These are phyloP conservation scores for Rhizopogon vinicolor DNA, from an alignment of 768 basidiomycete species.

Conservation along the genomic window DNA sequence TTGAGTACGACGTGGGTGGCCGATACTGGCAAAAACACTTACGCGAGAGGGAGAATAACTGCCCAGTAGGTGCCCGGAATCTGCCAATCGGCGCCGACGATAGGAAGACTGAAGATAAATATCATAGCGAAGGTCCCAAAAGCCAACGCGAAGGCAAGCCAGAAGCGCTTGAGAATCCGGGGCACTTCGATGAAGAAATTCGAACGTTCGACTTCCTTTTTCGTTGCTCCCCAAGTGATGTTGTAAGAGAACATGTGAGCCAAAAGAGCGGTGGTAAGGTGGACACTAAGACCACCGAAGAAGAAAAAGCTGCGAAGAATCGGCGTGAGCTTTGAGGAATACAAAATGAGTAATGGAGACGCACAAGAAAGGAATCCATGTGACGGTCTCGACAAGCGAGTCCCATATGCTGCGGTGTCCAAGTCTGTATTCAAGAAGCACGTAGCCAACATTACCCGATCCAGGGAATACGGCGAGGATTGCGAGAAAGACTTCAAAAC, in stretches of 20 bases:
- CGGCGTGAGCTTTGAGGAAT: not conserved
- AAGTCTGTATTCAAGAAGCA: slow-evolving; percentile 62
- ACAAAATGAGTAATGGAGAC: not conserved
- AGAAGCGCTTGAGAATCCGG: slow-evolving; percentile 76
- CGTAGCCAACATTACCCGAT: slow-evolving; percentile 62
- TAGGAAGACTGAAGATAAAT: slow-evolving; percentile 45
- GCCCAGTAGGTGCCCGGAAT: slow-evolving; percentile 66
- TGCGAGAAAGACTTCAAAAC: slow-evolving; percentile 71
- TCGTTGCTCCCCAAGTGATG: slow-evolving; percentile 34
- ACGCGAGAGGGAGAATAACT: slow-evolving; percentile 71
- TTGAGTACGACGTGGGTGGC: not conserved
- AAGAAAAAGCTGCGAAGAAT: slow-evolving; percentile 28
- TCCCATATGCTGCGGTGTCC: slow-evolving; percentile 28
- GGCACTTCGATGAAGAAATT: slow-evolving; percentile 87
- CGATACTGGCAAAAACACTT: slow-evolving; percentile 23
- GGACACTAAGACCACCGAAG: slow-evolving; percentile 44
- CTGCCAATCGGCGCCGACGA: slow-evolving; percentile 62
- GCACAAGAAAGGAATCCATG: slow-evolving; percentile 23
- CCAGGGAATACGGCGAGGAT: slow-evolving; percentile 67
- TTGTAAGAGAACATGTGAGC: slow-evolving; percentile 50
- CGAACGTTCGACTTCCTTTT: slow-evolving; percentile 73
- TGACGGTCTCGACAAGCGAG: slow-evolving; percentile 11
- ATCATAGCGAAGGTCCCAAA: slow-evolving; percentile 48
- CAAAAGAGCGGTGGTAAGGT: slow-evolving; percentile 41
- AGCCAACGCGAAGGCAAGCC: slow-evolving; percentile 55